Percentiles rank a stretch among this genome's conserved stretches.
These are phyloP conservation scores for Thielaviopsis musarum DNA, from an alignment of 2,329 filamentous ascomycete species.

Conservation along the genomic window DNA sequence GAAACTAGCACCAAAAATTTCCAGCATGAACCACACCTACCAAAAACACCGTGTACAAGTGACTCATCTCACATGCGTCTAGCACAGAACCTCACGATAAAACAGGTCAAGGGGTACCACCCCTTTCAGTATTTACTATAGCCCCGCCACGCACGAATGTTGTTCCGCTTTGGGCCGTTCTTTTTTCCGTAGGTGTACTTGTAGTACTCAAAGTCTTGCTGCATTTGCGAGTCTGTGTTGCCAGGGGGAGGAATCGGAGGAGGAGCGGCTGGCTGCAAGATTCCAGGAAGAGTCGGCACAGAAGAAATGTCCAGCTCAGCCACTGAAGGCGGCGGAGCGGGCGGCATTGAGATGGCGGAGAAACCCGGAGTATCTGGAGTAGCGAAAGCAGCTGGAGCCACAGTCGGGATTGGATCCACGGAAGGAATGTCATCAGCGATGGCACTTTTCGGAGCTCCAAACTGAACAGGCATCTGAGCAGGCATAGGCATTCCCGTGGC, in stretches of 20 bases:
- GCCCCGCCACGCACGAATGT: not conserved
- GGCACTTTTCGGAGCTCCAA: not conserved
- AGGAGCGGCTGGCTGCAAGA: not conserved
- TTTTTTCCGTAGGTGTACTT: conserved; percentile 10
- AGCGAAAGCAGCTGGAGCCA: not conserved
- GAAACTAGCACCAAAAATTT: too few relatives aligned
- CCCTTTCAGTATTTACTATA: not conserved
- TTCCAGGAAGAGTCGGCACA: not conserved
- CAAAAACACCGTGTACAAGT: not conserved
- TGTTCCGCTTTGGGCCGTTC: not conserved
- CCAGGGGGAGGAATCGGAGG: conserved; percentile 10
- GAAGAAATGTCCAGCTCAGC: not conserved
- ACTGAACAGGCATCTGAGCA: not conserved
- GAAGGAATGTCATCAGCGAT: not conserved
- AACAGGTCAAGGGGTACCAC: not conserved
- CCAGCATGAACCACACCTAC: not conserved
- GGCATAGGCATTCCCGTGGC: not conserved
- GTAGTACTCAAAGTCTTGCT: conserved; percentile 11
- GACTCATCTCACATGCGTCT: not conserved
- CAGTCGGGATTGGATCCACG: not conserved
- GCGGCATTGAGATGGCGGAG: not conserved
- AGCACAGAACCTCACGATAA: not conserved
- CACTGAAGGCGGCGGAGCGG: not conserved
- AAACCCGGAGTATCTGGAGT: not conserved
- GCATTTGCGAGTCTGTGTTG: conserved; percentile 7